Conservation (phyloP, 2,329 filamentous ascomycete species). For the Cadophora malorum region DNA sequence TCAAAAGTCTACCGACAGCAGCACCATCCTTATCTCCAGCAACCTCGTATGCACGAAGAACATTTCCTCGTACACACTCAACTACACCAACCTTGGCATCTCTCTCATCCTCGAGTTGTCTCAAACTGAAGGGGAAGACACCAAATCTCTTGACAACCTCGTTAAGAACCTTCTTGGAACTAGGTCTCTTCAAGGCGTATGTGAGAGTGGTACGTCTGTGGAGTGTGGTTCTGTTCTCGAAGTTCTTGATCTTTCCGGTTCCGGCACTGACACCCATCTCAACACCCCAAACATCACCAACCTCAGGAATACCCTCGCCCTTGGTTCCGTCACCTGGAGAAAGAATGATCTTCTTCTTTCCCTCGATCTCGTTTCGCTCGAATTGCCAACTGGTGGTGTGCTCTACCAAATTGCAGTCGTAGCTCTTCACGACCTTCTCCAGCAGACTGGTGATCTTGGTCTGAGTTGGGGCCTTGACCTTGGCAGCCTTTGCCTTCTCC, state of each 20-base stretch:
- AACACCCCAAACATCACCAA: constrained; percentile 96
- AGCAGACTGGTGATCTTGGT: constrained; percentile 84
- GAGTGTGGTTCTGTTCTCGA: constrained; percentile 87
- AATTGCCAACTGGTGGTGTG: constrained; percentile 98
- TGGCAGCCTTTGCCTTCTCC: constrained; percentile 90
- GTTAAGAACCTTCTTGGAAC: constrained; percentile 88
- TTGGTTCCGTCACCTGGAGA: constrained; percentile 84
- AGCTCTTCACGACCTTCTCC: constrained; percentile 90
- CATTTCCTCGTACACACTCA: constrained; percentile 91
- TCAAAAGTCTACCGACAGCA: constrained; percentile 85
- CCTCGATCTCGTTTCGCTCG: constrained; percentile 96
- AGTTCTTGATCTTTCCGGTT: constrained; percentile 91
- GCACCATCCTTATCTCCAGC: constrained; percentile 91
- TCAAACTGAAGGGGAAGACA: constrained; percentile 95
- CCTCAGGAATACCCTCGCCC: constrained; percentile 86
- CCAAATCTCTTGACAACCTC: constrained; percentile 98
- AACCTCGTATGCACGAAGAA: constrained; percentile 95
- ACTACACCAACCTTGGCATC: constrained; percentile 94
- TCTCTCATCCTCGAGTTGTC: constrained; percentile 96
- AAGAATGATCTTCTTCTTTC: constrained; percentile 93
- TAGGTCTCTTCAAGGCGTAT: constrained; percentile 92
- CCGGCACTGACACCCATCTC: constrained; percentile 93
- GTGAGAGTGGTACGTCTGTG: constrained; percentile 92
- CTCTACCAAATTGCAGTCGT: constrained; percentile 92
- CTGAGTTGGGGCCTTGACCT: constrained; percentile 84